These are phyloP conservation scores for Entelexis sorbosivorans DNA, from an alignment of 1,139 yeast genomes.

Conservation along the genomic window DNA sequence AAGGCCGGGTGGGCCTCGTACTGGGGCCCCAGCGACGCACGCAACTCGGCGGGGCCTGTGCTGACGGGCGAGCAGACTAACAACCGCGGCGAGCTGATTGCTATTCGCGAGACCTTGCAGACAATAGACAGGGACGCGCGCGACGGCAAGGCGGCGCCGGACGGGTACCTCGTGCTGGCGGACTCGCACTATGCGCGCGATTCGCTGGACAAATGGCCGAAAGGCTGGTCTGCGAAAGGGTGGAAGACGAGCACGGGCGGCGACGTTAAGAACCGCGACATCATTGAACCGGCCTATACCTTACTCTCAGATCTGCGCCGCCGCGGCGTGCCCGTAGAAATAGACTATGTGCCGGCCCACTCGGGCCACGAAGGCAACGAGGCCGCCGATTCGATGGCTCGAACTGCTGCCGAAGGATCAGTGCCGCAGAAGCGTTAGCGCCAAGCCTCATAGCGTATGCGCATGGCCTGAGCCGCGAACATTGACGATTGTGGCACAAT, in stretches of 20 bases:
- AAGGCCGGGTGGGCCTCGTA: constrained; percentile 67
- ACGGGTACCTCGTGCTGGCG: constrained; percentile 35
- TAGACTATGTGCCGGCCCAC: constrained; percentile 66
- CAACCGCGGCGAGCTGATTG: constrained; percentile 69
- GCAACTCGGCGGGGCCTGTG: constrained; percentile 47
- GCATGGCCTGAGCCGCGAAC: too few relatives aligned
- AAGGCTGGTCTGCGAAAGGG: constrained; percentile 43
- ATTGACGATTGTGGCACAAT: too few relatives aligned
- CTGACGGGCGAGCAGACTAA: constrained; percentile 49
- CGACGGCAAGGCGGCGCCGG: background rate
- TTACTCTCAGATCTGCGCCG: constrained; percentile 29
- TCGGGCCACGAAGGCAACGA: constrained; percentile 60
- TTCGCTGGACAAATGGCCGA: constrained; percentile 42
- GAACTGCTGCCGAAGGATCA: constrained; percentile 34
- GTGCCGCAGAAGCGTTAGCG: background rate
- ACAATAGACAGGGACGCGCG: constrained; percentile 1
- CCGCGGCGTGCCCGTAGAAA: constrained; percentile 29
- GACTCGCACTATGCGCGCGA: constrained; percentile 51
- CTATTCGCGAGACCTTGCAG: constrained; percentile 46
- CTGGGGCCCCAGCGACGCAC: constrained; percentile 45
- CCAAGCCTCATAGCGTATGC: too few relatives aligned
- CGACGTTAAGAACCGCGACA: constrained; percentile 43
- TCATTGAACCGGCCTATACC: constrained; percentile 33
- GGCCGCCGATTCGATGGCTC: constrained; percentile 66
- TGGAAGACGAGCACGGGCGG: constrained; percentile 41